These are phyloP conservation scores for Lyophyllum decastes DNA, from an alignment of 768 basidiomycete genomes.

Conservation along the genomic window DNA sequence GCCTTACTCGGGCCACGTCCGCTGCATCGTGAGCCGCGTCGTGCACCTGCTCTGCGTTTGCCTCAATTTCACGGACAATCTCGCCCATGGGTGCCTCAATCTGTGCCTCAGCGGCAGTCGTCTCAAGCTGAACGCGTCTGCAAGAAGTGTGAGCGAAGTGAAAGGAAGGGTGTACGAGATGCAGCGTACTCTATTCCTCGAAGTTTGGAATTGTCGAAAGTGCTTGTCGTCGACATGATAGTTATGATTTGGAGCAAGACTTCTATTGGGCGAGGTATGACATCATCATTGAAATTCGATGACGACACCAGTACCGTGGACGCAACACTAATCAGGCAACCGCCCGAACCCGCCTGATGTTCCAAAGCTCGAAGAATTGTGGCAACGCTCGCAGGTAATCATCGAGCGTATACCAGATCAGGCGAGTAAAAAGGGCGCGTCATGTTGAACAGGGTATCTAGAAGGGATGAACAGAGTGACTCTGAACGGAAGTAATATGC, in stretches of 20 bases:
- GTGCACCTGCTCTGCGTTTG: constrained; percentile 45
- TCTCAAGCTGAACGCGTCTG: constrained; percentile 42
- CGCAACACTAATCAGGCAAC: no score
- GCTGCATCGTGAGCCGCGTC: constrained; percentile 55
- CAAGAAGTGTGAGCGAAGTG: neutral
- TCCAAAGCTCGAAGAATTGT: neutral
- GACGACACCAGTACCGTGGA: neutral
- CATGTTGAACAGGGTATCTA: neutral
- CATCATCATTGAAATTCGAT: neutral
- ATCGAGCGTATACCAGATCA: neutral
- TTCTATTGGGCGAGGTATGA: neutral
- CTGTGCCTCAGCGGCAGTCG: constrained; percentile 56
- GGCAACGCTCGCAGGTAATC: neutral
- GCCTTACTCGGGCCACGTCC: constrained; percentile 48
- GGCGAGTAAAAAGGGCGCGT: neutral
- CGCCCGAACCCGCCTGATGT: no score
- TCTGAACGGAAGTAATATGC: neutral
- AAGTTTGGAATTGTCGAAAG: constrained; percentile 39
- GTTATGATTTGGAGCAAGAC: neutral
- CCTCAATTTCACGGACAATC: constrained; percentile 45
- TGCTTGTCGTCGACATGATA: constrained; percentile 26
- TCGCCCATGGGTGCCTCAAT: constrained; percentile 44
- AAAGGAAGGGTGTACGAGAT: neutral
- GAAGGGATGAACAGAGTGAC: neutral
- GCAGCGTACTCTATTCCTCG: constrained; percentile 33